Percentiles rank a stretch among this genome's conserved stretches.
phyloP scores from a whole-genome alignment of 306 rosid genomes.

The Inga oerstediana region DNA sequence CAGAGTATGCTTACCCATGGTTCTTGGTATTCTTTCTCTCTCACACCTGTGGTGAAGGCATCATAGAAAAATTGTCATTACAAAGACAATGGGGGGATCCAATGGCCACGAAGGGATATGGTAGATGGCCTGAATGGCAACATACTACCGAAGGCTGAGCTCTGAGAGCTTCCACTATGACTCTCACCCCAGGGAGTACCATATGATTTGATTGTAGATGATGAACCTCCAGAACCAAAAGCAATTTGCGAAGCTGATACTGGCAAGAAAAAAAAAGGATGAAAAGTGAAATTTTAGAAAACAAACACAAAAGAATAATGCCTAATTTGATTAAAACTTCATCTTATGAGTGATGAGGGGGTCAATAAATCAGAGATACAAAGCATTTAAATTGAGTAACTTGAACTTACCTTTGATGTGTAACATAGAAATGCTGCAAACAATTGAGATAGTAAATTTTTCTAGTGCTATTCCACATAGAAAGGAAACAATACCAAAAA shows the following conservation, averaged over 20 bases:
- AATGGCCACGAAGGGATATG: neutral
- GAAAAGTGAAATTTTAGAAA: constrained; percentile 22
- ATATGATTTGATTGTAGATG: too few species aligned
- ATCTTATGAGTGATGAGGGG: neutral
- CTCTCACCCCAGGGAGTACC: constrained; percentile 44
- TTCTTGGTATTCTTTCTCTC: too few species aligned
- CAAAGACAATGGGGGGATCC: constrained; percentile 30
- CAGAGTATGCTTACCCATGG: too few species aligned
- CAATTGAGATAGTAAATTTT: too few species aligned
- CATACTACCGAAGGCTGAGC: constrained; percentile 47
- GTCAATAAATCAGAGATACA: neutral
- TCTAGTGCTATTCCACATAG: too few species aligned
- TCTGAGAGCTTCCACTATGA: constrained; percentile 27
- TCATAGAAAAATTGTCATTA: constrained; percentile 34
- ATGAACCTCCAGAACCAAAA: constrained; percentile 77
- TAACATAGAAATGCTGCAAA: too few species aligned
- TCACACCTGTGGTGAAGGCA: constrained; percentile 33
- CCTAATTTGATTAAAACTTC: constrained; percentile 5
- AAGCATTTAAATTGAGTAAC: neutral
- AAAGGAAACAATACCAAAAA: too few species aligned
- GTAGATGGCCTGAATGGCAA: constrained; percentile 14
- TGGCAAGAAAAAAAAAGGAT: constrained; percentile 35
- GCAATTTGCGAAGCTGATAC: constrained; percentile 69
- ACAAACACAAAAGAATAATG: constrained; percentile 8
- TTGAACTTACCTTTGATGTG: too few species aligned